phyloP scores from a whole-genome alignment of 345 rosid species.

The Corchorus capsularis region DNA sequence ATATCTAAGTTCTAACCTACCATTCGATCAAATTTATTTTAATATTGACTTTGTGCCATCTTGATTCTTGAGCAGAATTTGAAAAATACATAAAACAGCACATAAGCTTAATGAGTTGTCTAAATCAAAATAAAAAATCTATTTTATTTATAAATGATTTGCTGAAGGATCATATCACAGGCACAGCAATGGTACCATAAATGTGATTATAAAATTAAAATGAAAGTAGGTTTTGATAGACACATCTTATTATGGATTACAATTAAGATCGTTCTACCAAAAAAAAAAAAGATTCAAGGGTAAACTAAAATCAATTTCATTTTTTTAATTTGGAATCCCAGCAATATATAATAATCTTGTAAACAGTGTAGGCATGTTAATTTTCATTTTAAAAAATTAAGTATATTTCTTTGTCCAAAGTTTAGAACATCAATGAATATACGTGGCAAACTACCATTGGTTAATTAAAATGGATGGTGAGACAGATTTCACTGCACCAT shows the following conservation, averaged over 20 bases:
- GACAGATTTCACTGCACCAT: slow-evolving; percentile 12
- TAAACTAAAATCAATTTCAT: not conserved
- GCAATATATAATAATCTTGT: not conserved
- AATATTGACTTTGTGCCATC: no score
- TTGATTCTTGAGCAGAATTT: no score
- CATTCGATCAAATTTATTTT: no score
- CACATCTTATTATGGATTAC: no score
- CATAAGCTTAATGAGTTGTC: no score
- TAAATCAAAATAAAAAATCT: not conserved
- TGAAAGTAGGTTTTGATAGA: no score
- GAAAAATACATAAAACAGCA: no score
- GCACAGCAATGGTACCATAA: no score
- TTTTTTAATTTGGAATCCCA: not conserved
- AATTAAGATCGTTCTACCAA: no score
- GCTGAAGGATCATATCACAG: not conserved
- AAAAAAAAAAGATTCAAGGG: not conserved
- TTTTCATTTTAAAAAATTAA: not conserved
- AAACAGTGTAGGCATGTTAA: not conserved
- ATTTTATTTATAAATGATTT: not conserved
- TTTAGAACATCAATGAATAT: not conserved
- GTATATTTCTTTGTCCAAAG: not conserved
- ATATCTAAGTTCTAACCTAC: no score
- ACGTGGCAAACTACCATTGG: slow-evolving; percentile 14
- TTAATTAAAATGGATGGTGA: not conserved
- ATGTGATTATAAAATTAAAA: no score